These are phyloP conservation scores for Schizothecium vesticola DNA, from an alignment of 495 filamentous ascomycete genomes.

Conservation along the genomic window DNA sequence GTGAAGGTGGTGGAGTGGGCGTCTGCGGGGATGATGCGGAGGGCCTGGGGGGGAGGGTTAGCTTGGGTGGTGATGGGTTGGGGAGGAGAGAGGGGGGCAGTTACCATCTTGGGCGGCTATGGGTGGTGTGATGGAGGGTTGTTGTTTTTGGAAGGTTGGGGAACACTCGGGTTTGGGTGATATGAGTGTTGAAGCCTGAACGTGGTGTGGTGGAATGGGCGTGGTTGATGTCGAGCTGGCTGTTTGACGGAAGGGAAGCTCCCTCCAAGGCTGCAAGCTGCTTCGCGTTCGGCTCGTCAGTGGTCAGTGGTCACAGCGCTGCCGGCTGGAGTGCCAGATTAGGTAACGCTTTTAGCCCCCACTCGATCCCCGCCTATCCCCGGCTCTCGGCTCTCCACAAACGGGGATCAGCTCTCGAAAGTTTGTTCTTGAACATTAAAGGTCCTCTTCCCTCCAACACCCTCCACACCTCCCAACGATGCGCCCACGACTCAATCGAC, in stretches of 20 bases:
- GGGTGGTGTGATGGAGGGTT: background rate
- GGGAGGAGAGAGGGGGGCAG: constrained; percentile 13
- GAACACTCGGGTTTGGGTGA: background rate
- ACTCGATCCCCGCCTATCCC: background rate
- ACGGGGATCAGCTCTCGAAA: constrained; percentile 1
- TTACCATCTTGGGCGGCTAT: constrained; percentile 44
- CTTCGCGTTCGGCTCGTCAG: constrained; percentile 35
- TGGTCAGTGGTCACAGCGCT: too few relatives aligned
- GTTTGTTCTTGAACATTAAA: background rate
- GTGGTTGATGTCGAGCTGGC: constrained; percentile 3
- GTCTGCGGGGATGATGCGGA: constrained; percentile 75
- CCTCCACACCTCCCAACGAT: background rate
- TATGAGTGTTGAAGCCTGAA: background rate
- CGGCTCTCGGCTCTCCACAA: background rate
- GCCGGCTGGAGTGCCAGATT: constrained; percentile 1
- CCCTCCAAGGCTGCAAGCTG: constrained; percentile 40
- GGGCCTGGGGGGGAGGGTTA: constrained; percentile 54
- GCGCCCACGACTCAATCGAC: constrained; percentile 15
- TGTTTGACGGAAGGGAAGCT: constrained; percentile 14
- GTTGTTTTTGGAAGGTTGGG: background rate
- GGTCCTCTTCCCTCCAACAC: background rate
- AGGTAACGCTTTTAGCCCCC: constrained; percentile 5
- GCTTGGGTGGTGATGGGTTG: constrained; percentile 8
- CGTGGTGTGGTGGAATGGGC: background rate
- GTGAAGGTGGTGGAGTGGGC: constrained; percentile 54